Conservation (phyloP, 108 stramenopile genomes). For the Schizochytrium sp. region DNA sequence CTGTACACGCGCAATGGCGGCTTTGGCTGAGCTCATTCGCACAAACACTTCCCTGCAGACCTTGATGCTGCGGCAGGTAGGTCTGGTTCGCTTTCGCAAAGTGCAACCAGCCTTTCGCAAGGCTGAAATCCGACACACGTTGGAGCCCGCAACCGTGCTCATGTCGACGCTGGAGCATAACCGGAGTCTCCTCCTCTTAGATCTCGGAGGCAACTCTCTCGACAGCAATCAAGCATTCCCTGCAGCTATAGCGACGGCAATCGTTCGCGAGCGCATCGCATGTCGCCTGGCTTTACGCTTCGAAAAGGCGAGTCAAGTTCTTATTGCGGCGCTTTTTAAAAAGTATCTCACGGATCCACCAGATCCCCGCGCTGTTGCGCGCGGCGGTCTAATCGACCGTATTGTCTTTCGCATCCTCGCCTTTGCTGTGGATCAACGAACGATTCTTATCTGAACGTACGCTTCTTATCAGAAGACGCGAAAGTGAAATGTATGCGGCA, state of each 20-base stretch:
- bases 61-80: not conserved
- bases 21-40: not conserved
- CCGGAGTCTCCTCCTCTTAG: not conserved
- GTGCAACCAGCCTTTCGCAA: not conserved
- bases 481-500: too few species aligned
- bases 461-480: too few species aligned
- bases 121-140: not conserved
- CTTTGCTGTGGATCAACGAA: not conserved
- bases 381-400: not conserved
- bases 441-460: not conserved
- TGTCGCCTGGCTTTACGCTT: not conserved
- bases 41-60: not conserved
- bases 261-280: not conserved
- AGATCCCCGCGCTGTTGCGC: not conserved
- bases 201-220: not conserved
- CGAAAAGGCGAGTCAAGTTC: not conserved
- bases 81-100: not conserved
- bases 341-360: not conserved
- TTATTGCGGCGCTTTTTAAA: not conserved
- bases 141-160: not conserved
- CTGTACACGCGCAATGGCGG: not conserved
- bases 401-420: not conserved
- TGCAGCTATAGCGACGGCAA: not conserved
- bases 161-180: not conserved
- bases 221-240: not conserved